These are phyloP conservation scores for Phytophthora pluvialis DNA, from an alignment of 352 stramenopile genomes.

Conservation along the genomic window DNA sequence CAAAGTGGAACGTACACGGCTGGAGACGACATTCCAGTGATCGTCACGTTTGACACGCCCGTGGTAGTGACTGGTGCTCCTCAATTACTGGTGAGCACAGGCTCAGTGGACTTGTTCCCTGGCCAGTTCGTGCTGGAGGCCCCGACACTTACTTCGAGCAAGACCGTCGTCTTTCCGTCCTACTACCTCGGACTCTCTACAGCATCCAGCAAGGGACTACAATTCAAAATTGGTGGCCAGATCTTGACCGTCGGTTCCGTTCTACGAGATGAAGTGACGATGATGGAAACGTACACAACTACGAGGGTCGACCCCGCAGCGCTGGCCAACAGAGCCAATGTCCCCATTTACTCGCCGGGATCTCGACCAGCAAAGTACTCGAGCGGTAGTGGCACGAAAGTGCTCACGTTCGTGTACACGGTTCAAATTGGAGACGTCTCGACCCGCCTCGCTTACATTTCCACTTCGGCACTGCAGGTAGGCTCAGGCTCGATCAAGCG, in stretches of 20 bases:
- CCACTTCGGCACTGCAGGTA: slow-evolving; percentile 51
- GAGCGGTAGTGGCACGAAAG: slow-evolving; percentile 52
- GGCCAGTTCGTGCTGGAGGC: slow-evolving; percentile 55
- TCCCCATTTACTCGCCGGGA: slow-evolving; percentile 57
- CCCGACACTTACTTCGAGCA: slow-evolving; percentile 24
- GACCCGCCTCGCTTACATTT: slow-evolving; percentile 53
- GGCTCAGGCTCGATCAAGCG: slow-evolving; percentile 66
- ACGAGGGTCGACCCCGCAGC: slow-evolving; percentile 43
- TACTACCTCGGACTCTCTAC: slow-evolving; percentile 60
- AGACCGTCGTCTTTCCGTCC: slow-evolving; percentile 58
- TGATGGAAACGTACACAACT: slow-evolving; percentile 60
- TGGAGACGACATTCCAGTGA: slow-evolving; percentile 63
- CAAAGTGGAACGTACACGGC: slow-evolving; percentile 61
- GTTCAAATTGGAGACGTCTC: slow-evolving; percentile 66
- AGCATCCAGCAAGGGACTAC: slow-evolving; percentile 41
- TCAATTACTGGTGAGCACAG: slow-evolving; percentile 52
- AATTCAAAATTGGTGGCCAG: slow-evolving; percentile 61
- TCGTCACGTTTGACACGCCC: slow-evolving; percentile 60
- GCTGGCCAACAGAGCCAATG: slow-evolving; percentile 24
- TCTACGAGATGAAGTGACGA: slow-evolving; percentile 49
- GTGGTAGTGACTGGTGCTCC: slow-evolving; percentile 65
- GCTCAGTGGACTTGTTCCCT: slow-evolving; percentile 61
- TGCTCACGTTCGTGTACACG: slow-evolving; percentile 59
- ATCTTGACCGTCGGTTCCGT: slow-evolving; percentile 62
- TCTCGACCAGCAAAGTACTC: slow-evolving; percentile 56